phyloP scores from a whole-genome alignment of 208 protist genomes.

The Herpetomonas muscarum region DNA sequence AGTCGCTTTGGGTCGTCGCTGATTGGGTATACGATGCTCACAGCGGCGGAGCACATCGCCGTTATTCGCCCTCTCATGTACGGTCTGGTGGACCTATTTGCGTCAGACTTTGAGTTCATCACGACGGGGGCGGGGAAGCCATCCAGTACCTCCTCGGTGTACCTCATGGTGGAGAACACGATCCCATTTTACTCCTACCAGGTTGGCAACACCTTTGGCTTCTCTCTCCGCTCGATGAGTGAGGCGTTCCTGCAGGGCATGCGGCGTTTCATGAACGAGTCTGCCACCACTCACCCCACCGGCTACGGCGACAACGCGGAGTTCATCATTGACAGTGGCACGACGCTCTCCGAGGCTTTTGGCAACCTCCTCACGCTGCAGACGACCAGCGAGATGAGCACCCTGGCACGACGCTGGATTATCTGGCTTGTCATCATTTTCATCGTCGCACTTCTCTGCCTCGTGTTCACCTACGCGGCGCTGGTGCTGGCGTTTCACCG shows the following conservation, averaged over 20 bases:
- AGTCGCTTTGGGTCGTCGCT: slow-evolving; percentile 1
- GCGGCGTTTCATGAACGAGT: slow-evolving; percentile 8
- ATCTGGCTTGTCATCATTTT: slow-evolving; percentile 6
- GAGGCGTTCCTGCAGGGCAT: slow-evolving; percentile 14
- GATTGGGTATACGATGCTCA: slow-evolving; percentile 4
- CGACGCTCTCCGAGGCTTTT: slow-evolving; percentile 1
- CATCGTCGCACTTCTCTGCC: background rate
- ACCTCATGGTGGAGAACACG: slow-evolving; percentile 7
- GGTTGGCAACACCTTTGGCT: slow-evolving; percentile 3
- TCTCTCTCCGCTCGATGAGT: slow-evolving; percentile 6
- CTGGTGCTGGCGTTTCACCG: slow-evolving; percentile 14
- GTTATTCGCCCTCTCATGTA: background rate
- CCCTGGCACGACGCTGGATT: slow-evolving; percentile 1
- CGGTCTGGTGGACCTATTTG: background rate
- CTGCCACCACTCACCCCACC: background rate
- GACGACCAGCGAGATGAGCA: slow-evolving; percentile 2
- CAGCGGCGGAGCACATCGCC: background rate
- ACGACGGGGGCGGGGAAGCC: background rate
- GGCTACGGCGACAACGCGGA: slow-evolving; percentile 1
- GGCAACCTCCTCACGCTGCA: background rate
- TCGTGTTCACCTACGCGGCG: slow-evolving; percentile 6
- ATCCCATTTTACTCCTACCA: slow-evolving; percentile 6
- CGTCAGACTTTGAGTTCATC: slow-evolving; percentile 3
- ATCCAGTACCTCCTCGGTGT: background rate
- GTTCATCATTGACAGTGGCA: slow-evolving; percentile 4